These are phyloP conservation scores for Nannochloropsis oceanica DNA, from an alignment of 108 stramenopile species.

Conservation along the genomic window DNA sequence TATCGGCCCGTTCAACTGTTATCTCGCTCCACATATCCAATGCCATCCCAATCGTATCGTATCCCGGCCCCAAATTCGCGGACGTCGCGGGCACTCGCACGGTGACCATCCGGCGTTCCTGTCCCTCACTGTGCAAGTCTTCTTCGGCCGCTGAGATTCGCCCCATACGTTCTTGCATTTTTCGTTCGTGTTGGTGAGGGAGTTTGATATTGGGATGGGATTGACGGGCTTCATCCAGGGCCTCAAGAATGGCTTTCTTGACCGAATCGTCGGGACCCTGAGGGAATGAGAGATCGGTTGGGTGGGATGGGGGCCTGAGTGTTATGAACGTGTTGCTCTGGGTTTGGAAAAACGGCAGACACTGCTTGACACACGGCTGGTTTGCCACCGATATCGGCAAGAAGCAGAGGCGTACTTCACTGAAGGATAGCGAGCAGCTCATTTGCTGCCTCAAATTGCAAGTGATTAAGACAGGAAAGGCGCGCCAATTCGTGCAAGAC, in stretches of 20 bases:
- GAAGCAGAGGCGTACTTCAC: no score
- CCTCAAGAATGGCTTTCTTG: neutral
- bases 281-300: neutral
- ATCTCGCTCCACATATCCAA: constrained; percentile 96
- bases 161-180: neutral
- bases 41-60: constrained; percentile 91
- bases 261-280: neutral
- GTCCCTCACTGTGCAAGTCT: neutral
- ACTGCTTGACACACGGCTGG: no score
- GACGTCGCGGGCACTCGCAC: constrained; percentile 95
- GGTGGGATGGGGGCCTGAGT: no score
- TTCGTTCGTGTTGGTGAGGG: neutral
- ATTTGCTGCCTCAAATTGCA: no score
- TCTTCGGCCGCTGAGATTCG: neutral
- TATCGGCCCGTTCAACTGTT: constrained; percentile 66
- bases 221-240: neutral
- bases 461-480: no score
- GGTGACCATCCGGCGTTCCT: constrained; percentile 50
- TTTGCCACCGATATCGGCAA: no score
- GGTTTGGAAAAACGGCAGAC: no score
- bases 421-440: no score
- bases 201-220: neutral
- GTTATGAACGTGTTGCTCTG: no score
- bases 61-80: constrained; percentile 95
- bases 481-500: no score